phyloP scores from a whole-genome alignment of 2,329 filamentous ascomycete species.

The Huntiella bhutanensis region DNA sequence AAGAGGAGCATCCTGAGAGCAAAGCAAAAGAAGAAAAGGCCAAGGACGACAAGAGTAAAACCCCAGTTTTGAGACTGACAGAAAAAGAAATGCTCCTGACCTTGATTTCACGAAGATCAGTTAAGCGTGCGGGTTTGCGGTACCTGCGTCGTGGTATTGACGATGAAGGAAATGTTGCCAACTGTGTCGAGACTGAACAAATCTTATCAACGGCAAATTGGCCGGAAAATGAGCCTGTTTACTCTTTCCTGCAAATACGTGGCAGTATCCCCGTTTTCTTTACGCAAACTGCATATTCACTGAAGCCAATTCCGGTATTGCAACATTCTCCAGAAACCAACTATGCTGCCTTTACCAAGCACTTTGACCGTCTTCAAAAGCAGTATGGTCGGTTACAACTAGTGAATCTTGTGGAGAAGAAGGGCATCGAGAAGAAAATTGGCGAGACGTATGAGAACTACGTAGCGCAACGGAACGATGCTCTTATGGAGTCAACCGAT shows the following conservation, averaged over 20 bases:
- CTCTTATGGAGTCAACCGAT: not conserved
- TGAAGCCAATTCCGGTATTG: constrained; percentile 69
- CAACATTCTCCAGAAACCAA: constrained; percentile 70
- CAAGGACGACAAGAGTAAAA: not conserved
- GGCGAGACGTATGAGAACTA: constrained; percentile 59
- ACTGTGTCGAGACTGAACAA: constrained; percentile 88
- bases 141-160: constrained; percentile 84
- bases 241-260: constrained; percentile 73
- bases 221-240: constrained; percentile 33
- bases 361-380: constrained; percentile 51
- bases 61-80: constrained; percentile 11
- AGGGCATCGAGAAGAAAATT: constrained; percentile 61
- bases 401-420: constrained; percentile 75
- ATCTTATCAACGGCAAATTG: constrained; percentile 58
- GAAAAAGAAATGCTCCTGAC: constrained; percentile 59
- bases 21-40: not conserved
- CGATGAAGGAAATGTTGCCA: constrained; percentile 73
- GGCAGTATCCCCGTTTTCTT: constrained; percentile 93
- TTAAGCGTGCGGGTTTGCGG: constrained; percentile 68
- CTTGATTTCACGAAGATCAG: constrained; percentile 73
- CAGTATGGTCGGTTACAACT: constrained; percentile 62
- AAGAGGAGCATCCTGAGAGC: no score
- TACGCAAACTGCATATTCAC: constrained; percentile 80
- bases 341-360: constrained; percentile 54
- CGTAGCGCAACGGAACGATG: constrained; percentile 45